Evolutionary conservation across 2,329 filamentous ascomycete genomes (phyloP), one percentile per base, ranked within the genome.

Genomic region (Aureobasidium namibiae): DNA sequence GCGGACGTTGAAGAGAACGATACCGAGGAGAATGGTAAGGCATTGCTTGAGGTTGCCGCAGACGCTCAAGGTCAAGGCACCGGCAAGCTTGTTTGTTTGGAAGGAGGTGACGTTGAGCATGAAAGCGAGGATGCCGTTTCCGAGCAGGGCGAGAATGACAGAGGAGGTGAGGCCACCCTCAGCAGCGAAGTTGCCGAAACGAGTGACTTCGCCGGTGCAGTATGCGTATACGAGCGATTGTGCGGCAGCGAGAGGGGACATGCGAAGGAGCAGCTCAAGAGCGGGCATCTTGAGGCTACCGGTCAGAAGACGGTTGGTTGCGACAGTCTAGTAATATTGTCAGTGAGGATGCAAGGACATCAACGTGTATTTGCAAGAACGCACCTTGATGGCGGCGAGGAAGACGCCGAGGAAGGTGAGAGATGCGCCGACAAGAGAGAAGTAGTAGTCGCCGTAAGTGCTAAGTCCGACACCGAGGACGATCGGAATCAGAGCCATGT

Each of bases 271-370:
- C 18, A 85, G 76, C 66, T 86, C 83, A 62, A 84, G 74, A 2
- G 82, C 78, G 0, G 80, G 78, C 3, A 85, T 77, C 21, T 78
- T 76, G 29, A 85, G 75, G 3, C 77, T 76, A 33, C 82, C 82
- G 9, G 83, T 86, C 80, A 85, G 84, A 65, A 86, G 78, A 66
- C 81, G 79, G 71, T 86, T 86, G 36, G 83, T 84, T 31, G 81
- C 81, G 34, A 86, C 80, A 1, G 82, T 85, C 76, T 64, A 33
- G 24, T 11, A 3, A 21, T 13, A 18, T 21, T 7, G 42, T 54
- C 26, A 54, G 50, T 39, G 26, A 39, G 9, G 24, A 18, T n/a
- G 4, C 9, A 21, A n/a, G 11, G 1, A 8, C 1, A 16, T 14
- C 16, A 11, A 46, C 42, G 14, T 41, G 2, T 5, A 11, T 8